Percentiles rank a stretch among this genome's conserved stretches.
These are phyloP conservation scores for Leishmania tropica DNA, from an alignment of 208 protist genomes.

Conservation along the genomic window DNA sequence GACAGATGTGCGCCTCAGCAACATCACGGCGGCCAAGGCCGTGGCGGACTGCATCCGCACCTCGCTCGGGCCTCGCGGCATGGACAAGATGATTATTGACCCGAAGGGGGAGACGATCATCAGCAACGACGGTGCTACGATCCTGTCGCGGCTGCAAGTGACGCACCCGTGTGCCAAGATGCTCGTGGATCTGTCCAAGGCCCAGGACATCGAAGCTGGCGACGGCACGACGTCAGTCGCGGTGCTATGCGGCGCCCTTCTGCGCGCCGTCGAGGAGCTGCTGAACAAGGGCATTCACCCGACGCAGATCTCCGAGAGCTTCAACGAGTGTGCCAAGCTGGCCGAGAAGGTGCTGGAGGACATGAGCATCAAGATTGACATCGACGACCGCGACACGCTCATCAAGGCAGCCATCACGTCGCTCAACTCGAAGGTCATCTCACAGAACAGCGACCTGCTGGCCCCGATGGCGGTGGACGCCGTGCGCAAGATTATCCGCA, in stretches of 20 bases:
- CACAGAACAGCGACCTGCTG: slow-evolving; percentile 96
- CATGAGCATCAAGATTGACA: slow-evolving; percentile 95
- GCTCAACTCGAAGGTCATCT: slow-evolving; percentile 99
- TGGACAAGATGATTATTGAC: slow-evolving; percentile 97
- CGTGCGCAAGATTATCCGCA: slow-evolving; percentile 88
- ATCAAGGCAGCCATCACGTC: slow-evolving; percentile 97
- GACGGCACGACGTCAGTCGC: slow-evolving; percentile 99
- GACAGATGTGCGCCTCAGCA: slow-evolving; percentile 93
- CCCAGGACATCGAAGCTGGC: slow-evolving; percentile 99
- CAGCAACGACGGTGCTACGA: slow-evolving; percentile 99
- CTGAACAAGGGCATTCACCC: slow-evolving; percentile 98
- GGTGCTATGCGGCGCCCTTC: slow-evolving; percentile 97
- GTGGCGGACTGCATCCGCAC: slow-evolving; percentile 98
- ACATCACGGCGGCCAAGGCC: slow-evolving; percentile 94
- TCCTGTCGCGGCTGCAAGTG: slow-evolving; percentile 97
- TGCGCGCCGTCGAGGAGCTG: slow-evolving; percentile 92
- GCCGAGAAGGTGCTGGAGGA: slow-evolving; percentile 92
- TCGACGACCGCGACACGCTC: slow-evolving; percentile 93
- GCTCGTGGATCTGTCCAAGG: slow-evolving; percentile 98
- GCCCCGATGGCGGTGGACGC: slow-evolving; percentile 99
- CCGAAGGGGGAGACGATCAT: slow-evolving; percentile 96
- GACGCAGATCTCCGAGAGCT: slow-evolving; percentile 95
- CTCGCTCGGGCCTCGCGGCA: slow-evolving; percentile 98
- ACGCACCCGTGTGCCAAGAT: slow-evolving; percentile 99
- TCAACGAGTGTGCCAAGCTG: slow-evolving; percentile 87